phyloP scores from a whole-genome alignment of 177 flowering plant species.

The Vitis hybrid region DNA sequence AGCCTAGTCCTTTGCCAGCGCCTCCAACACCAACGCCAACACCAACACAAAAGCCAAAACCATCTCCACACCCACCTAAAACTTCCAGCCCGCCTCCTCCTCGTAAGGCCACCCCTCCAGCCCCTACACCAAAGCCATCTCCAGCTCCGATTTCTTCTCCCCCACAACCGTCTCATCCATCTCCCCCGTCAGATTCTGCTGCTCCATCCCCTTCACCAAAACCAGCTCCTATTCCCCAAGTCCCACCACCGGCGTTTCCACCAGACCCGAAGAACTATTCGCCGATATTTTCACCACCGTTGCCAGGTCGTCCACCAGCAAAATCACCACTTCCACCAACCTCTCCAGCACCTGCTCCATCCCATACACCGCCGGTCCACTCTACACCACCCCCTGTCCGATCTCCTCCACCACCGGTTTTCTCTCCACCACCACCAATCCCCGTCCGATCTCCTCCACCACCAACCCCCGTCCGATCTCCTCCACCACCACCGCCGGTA shows the following conservation, averaged over 20 bases:
- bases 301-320: not conserved
- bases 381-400: conserved; percentile 22
- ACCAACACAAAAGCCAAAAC: conserved; percentile 11
- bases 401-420: conserved; percentile 9
- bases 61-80: conserved; percentile 4
- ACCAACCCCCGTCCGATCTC: conserved; percentile 8
- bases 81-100: not conserved
- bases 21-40: conserved; percentile 11
- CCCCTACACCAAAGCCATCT: conserved; percentile 5
- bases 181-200: conserved; percentile 8
- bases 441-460: conserved; percentile 11
- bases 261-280: not conserved
- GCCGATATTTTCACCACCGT: not conserved
- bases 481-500: conserved; percentile 17
- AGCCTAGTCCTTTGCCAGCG: conserved; percentile 7
- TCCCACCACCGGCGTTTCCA: not conserved
- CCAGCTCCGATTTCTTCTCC: conserved; percentile 17
- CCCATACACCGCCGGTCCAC: conserved; percentile 9
- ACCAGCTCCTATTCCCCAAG: too few species aligned
- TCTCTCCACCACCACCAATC: not conserved
- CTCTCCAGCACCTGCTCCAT: not conserved
- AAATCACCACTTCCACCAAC: not conserved
- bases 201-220: conserved; percentile 3
- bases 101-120: not conserved
- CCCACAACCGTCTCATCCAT: conserved; percentile 9